phyloP scores from a whole-genome alignment of 306 rosid species.

The Purshia tridentata region DNA sequence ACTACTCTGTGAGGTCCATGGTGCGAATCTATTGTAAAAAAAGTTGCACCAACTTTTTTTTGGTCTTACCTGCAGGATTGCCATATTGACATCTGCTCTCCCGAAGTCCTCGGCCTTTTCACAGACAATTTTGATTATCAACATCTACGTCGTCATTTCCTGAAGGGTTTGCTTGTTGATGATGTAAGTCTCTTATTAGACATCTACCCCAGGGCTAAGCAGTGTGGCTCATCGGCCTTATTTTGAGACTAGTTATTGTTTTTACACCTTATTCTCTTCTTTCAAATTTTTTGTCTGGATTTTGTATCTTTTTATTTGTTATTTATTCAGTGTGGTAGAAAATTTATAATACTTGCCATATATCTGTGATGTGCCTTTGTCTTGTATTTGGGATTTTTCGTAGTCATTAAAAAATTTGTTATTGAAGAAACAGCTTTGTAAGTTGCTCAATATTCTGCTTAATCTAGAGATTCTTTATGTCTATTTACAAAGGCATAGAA shows the following conservation, averaged over 20 bases:
- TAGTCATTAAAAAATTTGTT: not conserved
- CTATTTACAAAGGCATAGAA: no score
- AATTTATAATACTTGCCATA: not conserved
- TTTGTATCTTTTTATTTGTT: not conserved
- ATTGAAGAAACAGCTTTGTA: not conserved
- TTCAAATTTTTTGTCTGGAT: not conserved
- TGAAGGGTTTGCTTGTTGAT: slow-evolving; percentile 93
- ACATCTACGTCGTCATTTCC: slow-evolving; percentile 95
- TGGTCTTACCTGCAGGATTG: slow-evolving; percentile 77
- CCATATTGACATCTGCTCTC: slow-evolving; percentile 89
- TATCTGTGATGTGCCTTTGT: not conserved
- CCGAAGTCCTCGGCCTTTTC: slow-evolving; percentile 94
- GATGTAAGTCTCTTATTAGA: slow-evolving; percentile 56
- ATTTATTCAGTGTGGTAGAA: not conserved
- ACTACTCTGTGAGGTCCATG: not conserved
- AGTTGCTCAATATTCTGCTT: not conserved
- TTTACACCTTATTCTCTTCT: not conserved
- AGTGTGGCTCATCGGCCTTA: not conserved
- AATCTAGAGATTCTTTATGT: not conserved
- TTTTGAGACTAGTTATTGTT: not conserved
- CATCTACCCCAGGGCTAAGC: no score
- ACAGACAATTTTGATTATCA: slow-evolving; percentile 98
- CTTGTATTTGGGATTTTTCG: not conserved
- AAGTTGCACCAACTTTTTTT: not conserved
- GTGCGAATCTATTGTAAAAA: not conserved